Evolutionary conservation across 2,329 filamentous ascomycete genomes (phyloP), one percentile per base, ranked within the genome.

Genomic region (Colletotrichum lentis): DNA sequence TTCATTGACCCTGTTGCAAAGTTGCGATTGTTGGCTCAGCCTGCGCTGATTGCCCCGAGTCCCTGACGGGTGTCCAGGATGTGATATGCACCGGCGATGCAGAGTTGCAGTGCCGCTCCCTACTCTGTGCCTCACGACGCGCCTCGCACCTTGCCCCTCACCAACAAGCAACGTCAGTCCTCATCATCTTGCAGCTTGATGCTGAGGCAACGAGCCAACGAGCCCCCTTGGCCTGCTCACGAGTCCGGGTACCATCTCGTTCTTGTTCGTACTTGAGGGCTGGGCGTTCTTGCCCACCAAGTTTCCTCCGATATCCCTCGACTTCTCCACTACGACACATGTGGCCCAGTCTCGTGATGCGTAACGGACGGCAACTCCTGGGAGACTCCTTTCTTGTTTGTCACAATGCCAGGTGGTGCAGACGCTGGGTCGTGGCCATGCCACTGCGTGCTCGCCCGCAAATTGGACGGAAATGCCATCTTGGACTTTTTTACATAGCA

Each of bases 131-230:
- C 53, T 58, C 54, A 44, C 61, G 20, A 53, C 31, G 41, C 46
- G 31, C 47, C 47, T 61, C 31, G 22, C 55, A n/a, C 39, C 49
- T 12, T 44, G 43, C 61, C 37, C 61, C 41, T 44, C 55, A 52
- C 41, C 62, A 44, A 41, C 39, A 44, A 54, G 20, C 50, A 68
- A 68, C 65, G 62, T 60, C 65, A 65, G 53, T 60, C n/a, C 43
- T 65, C 54, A 49, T 65, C 62, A 68, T 65, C 62, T 60, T 65
- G 65, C 65, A 65, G 65, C 35, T 52, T 31, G 27, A 41, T 64
- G 46, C 44, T 27, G 41, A 57, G 39, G n/a, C n/a, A n/a, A n/a
- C n/a, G n/a, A n/a, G n/a, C n/a, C 64, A 62, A 43, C 35, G 37
- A 59, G 35, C 54, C 27, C 31, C n/a, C 37, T 44, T 46, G 52